Evolutionary conservation across 2,329 filamentous ascomycete species (phyloP).

Genomic region (Elsinoe arachidis): DNA sequence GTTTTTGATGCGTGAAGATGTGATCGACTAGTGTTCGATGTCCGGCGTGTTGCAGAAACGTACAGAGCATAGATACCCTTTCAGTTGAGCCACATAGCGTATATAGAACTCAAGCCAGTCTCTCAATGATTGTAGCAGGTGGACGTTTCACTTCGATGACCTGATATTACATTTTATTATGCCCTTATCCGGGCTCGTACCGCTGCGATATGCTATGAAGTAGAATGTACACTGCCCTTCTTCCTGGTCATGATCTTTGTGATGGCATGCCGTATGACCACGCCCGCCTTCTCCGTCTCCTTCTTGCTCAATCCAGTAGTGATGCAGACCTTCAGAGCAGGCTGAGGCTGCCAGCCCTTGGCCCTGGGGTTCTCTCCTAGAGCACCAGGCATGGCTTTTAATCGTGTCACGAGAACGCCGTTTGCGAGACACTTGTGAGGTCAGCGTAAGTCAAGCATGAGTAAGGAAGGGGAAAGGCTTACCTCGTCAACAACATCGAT

Average conservation of each 20-base stretch:
- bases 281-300: conserved; percentile 90
- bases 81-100: no score
- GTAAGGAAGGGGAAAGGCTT: conserved; percentile 27
- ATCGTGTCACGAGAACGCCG: conserved; percentile 76
- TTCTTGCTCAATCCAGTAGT: conserved; percentile 83
- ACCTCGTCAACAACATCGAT: conserved; percentile 97
- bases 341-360: conserved; percentile 56
- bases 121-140: no score
- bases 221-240: conserved; percentile 19
- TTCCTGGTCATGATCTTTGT: conserved; percentile 70
- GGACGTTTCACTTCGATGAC: background rate
- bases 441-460: conserved; percentile 10
- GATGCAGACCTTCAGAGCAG: conserved; percentile 84
- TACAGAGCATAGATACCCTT: background rate
- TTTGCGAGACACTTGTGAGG: conserved; percentile 64
- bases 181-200: background rate
- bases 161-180: conserved; percentile 2
- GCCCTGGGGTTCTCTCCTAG: conserved; percentile 58
- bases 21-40: conserved; percentile 39
- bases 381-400: conserved; percentile 62
- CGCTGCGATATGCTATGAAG: conserved; percentile 2
- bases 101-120: no score
- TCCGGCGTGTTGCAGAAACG: background rate
- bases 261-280: conserved; percentile 80
- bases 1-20: conserved; percentile 67